Conservation (phyloP, 1,139 yeast species). For the Chernovozyma aurita region DNA sequence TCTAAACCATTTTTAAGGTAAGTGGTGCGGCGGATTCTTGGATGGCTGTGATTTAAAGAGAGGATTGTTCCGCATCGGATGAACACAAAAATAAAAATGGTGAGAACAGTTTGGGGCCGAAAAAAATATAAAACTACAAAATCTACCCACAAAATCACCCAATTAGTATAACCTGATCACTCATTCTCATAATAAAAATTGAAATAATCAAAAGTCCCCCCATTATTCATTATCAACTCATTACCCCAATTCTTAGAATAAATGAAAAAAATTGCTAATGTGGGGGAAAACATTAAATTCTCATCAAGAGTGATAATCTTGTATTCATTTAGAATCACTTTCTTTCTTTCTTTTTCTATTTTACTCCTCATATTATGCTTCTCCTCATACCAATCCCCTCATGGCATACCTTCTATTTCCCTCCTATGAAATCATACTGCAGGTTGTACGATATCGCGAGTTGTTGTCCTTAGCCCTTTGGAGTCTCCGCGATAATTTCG, state of each 20-base stretch:
- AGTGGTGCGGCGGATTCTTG: conserved; percentile 1
- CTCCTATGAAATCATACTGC: too few species aligned
- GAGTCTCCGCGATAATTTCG: too few species aligned
- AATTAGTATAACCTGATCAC: conserved; percentile 2
- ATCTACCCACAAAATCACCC: conserved; percentile 6
- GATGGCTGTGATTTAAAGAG: neutral
- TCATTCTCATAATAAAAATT: neutral
- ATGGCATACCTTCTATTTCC: too few species aligned
- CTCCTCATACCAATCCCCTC: conserved; percentile 1
- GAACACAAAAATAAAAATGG: neutral
- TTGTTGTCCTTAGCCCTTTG: too few species aligned
- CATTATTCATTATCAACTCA: too few species aligned
- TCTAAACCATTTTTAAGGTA: conserved; percentile 1
- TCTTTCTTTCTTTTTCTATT: neutral
- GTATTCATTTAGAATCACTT: too few species aligned
- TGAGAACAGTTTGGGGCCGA: neutral
- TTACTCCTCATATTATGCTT: neutral
- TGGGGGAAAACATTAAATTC: too few species aligned
- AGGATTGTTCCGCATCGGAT: conserved; percentile 8
- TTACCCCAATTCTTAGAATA: neutral
- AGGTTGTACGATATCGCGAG: too few species aligned
- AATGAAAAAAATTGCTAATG: neutral
- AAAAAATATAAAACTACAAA: neutral
- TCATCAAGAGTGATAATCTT: too few species aligned
- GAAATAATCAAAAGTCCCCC: too few species aligned